Percentiles rank a stretch among this genome's conserved stretches.
phyloP scores from a whole-genome alignment of 176 grass and related monocot genomes.

The Chloris gayana region DNA sequence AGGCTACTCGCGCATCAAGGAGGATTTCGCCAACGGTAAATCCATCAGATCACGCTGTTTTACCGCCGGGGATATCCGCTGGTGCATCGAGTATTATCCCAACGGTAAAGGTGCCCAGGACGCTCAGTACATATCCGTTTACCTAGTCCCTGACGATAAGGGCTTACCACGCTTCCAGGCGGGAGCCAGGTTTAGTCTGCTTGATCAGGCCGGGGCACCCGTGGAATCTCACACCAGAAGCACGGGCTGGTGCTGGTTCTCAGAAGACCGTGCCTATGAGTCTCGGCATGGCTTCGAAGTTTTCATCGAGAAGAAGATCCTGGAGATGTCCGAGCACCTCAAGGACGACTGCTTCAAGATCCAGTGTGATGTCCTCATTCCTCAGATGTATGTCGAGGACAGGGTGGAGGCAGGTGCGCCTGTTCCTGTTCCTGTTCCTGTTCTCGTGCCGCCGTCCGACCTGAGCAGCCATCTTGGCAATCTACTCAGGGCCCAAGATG shows the following conservation, averaged over 20 bases:
- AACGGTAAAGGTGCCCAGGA: neutral
- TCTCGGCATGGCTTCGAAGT: neutral
- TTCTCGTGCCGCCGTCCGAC: conserved; percentile 35
- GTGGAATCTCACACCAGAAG: neutral
- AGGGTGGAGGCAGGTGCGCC: too few relatives aligned
- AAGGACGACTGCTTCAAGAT: neutral
- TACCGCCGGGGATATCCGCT: neutral
- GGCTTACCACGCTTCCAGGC: too few relatives aligned
- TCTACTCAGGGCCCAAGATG: conserved; percentile 5
- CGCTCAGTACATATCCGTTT: neutral
- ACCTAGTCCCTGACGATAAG: too few relatives aligned
- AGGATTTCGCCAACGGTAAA: neutral
- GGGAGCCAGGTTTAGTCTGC: neutral
- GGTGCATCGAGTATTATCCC: neutral
- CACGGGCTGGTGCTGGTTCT: too few relatives aligned
- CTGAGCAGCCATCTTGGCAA: conserved; percentile 16
- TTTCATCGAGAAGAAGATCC: neutral
- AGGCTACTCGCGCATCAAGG: neutral
- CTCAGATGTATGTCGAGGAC: neutral
- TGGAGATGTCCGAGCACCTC: neutral
- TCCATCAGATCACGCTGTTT: neutral
- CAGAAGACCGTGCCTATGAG: too few relatives aligned
- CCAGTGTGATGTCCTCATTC: conserved; percentile 9
- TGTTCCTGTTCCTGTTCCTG: too few relatives aligned
- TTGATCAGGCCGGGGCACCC: conserved; percentile 22